These are phyloP conservation scores for Jamesozyma lodderae DNA, from an alignment of 805 yeast genomes.

Conservation along the genomic window DNA sequence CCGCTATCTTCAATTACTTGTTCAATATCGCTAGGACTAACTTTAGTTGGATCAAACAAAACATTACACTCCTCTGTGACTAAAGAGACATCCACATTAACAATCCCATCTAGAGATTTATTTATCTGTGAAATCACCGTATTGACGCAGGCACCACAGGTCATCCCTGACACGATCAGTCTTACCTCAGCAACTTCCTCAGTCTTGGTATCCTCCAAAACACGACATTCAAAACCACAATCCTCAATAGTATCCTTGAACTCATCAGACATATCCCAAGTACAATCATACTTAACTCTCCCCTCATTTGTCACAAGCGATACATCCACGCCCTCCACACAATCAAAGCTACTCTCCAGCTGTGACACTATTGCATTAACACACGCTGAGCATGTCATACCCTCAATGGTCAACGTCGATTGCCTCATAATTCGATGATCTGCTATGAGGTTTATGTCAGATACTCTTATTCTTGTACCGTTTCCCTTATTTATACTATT, in stretches of 20 bases:
- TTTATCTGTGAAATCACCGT: slow-evolving; percentile 52
- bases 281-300: slow-evolving; percentile 39
- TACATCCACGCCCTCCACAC: slow-evolving; percentile 49
- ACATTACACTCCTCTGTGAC: slow-evolving; percentile 67
- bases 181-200: not conserved
- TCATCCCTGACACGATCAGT: slow-evolving; percentile 59
- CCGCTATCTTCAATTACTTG: slow-evolving; percentile 69
- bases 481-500: too few species aligned
- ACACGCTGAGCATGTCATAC: slow-evolving; percentile 94
- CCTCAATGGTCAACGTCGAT: slow-evolving; percentile 25
- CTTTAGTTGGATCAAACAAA: slow-evolving; percentile 34
- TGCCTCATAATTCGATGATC: not conserved
- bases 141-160: slow-evolving; percentile 78
- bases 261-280: not conserved
- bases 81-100: slow-evolving; percentile 53
- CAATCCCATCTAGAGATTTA: slow-evolving; percentile 39
- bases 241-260: slow-evolving; percentile 44
- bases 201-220: slow-evolving; percentile 1
- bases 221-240: slow-evolving; percentile 33
- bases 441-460: too few species aligned
- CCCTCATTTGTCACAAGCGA: slow-evolving; percentile 76
- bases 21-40: slow-evolving; percentile 31
- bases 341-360: slow-evolving; percentile 36
- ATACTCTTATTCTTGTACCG: too few species aligned
- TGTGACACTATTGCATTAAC: slow-evolving; percentile 55